Evolutionary conservation across 371 early-diverging fungal species (phyloP), one percentile per base, ranked within the genome.

Genomic region (Quaeritorhiza haematococci): DNA sequence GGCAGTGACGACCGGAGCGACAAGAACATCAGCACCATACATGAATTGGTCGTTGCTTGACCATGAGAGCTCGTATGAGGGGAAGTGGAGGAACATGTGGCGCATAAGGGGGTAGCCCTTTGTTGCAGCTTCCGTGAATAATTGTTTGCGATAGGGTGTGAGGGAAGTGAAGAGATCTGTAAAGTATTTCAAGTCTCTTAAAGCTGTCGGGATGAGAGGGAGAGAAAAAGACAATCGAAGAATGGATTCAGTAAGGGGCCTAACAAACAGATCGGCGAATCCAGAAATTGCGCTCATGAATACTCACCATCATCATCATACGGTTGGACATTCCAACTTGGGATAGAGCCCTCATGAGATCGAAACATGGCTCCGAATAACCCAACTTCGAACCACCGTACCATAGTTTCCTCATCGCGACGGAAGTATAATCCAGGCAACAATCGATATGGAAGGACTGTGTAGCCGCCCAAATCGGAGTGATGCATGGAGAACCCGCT

Each of bases 301-400:
- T 10, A 5, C 35, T 35, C 66, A 79, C 80, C 77, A 33, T 79
- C 78, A 56, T 68, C 55, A 41, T 73, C 67, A 47, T 78, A 80
- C 46, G 78, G 73, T 38, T 80, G 81, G 2, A 74, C 75, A 65
- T 80, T 79, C 3, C 45, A 32, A n/a, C 68, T 66, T 5, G 80
- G 78, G 17, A 71, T 57, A 23, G 65, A 51, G 52, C 81, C 79
- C 59, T 79, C 78, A 7, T 75, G 64, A 1, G 77, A 76, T 53
- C 78, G 64, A 49, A 69, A 81, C 3, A 69, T 70, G 5, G 71
- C 56, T 2, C 75, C 73, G 43, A 75, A 75, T 5, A 71, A 74
- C 8, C 73, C 74, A 17, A 79, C 58, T 35, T 81, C 81, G 72
- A 81, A 70, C 81, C 81, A 81, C 45, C 81, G 62, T 15, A 59